Conservation (phyloP, 257 asterid species). For the Cruciata laevipes region DNA sequence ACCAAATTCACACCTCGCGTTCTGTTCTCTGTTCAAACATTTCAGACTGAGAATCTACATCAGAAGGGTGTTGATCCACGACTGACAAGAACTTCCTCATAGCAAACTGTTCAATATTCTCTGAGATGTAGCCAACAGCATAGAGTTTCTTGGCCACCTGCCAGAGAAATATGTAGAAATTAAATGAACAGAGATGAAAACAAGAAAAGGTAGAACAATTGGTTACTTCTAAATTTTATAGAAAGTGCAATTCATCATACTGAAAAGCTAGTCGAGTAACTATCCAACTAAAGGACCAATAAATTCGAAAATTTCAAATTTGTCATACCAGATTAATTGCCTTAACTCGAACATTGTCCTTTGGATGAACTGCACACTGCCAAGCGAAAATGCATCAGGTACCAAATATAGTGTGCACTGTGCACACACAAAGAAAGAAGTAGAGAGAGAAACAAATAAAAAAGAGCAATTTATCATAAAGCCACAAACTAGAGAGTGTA, state of each 20-base stretch:
- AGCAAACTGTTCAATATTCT: constrained; percentile 74
- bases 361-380: constrained; percentile 88
- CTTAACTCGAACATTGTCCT: constrained; percentile 85
- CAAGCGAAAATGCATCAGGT: constrained; percentile 25
- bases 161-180: constrained; percentile 20
- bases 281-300: constrained; percentile 5
- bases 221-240: background rate
- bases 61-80: constrained; percentile 44
- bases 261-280: background rate
- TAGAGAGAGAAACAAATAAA: background rate
- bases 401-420: constrained; percentile 6
- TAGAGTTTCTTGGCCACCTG: constrained; percentile 93
- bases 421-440: background rate
- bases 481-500: constrained; percentile 2
- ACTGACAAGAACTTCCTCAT: constrained; percentile 72
- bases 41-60: constrained; percentile 40
- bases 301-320: constrained; percentile 3
- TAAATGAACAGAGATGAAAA: constrained; percentile 13
- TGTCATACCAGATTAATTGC: constrained; percentile 79
- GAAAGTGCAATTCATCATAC: background rate
- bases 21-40: constrained; percentile 46
- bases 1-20: constrained; percentile 45
- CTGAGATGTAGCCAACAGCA: constrained; percentile 51
- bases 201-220: constrained; percentile 13
- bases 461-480: constrained; percentile 2